Conservation (phyloP, 208 protist genomes). For the Entamoeba dispar region DNA sequence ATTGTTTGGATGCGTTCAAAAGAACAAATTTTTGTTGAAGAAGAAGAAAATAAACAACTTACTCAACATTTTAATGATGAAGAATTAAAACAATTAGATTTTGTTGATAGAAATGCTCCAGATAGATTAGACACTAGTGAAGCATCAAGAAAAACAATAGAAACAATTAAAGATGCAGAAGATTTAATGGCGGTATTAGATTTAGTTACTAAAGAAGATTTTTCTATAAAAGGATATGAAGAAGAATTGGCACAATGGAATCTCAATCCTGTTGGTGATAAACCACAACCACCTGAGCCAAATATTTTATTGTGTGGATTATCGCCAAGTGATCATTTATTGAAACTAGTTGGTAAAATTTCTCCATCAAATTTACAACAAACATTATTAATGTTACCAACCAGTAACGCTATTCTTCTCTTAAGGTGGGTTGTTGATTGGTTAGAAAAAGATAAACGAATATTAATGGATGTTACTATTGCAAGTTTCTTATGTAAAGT, state of each 20-base stretch:
- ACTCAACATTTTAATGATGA: slow-evolving; percentile 41
- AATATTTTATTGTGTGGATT: neutral
- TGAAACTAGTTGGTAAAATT: neutral
- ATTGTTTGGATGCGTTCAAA: slow-evolving; percentile 47
- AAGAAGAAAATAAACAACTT: slow-evolving; percentile 45
- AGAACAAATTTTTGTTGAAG: slow-evolving; percentile 54
- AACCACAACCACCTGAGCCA: neutral
- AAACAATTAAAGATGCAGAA: neutral
- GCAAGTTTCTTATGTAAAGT: neutral
- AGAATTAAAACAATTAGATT: slow-evolving; percentile 11
- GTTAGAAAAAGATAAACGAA: neutral
- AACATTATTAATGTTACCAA: neutral
- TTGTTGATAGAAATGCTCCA: neutral
- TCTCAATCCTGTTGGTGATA: neutral
- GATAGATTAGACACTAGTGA: neutral
- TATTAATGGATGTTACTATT: neutral
- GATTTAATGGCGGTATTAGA: neutral
- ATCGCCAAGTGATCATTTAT: neutral
- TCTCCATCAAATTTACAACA: neutral
- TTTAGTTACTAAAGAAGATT: neutral
- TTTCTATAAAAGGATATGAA: neutral
- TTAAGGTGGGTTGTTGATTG: neutral
- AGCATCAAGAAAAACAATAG: neutral
- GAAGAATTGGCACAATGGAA: neutral
- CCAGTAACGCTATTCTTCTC: neutral